Percentiles rank a stretch among this genome's conserved stretches.
These are phyloP conservation scores for Agrocybe pediades DNA, from an alignment of 768 basidiomycete genomes.

Conservation along the genomic window DNA sequence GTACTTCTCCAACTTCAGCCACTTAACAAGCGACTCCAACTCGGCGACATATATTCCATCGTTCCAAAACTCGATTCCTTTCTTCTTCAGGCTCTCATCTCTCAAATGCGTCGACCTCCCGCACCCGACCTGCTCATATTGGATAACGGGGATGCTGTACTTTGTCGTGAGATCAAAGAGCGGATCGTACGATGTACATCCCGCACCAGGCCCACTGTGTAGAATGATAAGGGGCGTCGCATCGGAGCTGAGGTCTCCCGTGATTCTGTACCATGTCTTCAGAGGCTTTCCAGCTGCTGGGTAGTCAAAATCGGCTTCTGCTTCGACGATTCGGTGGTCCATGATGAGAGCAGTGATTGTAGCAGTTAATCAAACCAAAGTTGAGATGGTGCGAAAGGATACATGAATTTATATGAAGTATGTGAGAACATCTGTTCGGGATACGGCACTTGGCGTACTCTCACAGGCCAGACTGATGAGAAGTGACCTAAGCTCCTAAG, in stretches of 20 bases:
- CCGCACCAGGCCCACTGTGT: conserved; percentile 56
- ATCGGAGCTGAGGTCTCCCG: conserved; percentile 40
- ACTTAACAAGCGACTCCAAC: conserved; percentile 44
- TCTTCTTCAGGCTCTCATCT: conserved; percentile 37
- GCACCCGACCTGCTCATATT: conserved; percentile 60
- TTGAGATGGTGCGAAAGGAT: too few relatives aligned
- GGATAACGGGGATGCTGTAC: conserved; percentile 45
- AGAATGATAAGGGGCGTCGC: conserved; percentile 47
- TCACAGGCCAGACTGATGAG: too few relatives aligned
- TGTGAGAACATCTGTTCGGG: too few relatives aligned
- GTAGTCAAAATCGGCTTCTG: conserved; percentile 9
- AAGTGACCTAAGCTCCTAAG: too few relatives aligned
- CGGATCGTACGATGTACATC: conserved; percentile 41
- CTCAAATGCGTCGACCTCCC: conserved; percentile 56
- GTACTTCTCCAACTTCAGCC: conserved; percentile 46
- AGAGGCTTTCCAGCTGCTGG: conserved; percentile 9
- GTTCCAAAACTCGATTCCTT: conserved; percentile 48
- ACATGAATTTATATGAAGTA: too few relatives aligned
- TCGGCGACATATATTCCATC: conserved; percentile 52
- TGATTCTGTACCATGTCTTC: conserved; percentile 53
- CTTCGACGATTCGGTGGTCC: conserved; percentile 7
- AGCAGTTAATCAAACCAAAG: too few relatives aligned
- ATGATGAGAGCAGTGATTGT: too few relatives aligned
- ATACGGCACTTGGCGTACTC: too few relatives aligned
- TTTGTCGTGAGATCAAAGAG: conserved; percentile 38